phyloP scores from a whole-genome alignment of 2,329 filamentous ascomycete species.

The Fusarium ramigenum region DNA sequence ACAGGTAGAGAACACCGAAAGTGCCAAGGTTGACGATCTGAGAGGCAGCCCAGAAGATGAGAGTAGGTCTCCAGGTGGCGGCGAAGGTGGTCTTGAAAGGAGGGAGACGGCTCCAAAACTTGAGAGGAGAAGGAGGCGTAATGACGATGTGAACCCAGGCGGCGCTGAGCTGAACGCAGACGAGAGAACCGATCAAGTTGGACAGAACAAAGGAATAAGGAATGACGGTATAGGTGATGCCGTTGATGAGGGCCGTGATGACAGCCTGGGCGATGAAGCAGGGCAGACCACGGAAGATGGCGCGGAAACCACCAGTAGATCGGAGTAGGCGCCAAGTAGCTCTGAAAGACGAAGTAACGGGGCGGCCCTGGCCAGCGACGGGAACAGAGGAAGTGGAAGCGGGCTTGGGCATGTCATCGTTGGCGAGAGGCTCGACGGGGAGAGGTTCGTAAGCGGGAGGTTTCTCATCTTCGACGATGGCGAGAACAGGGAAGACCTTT shows the following conservation, averaged over 20 bases:
- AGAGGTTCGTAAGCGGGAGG: slow-evolving; percentile 65
- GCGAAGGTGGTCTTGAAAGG: slow-evolving; percentile 70
- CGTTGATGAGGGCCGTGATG: slow-evolving; percentile 51
- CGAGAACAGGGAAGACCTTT: slow-evolving; percentile 62
- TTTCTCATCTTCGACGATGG: slow-evolving; percentile 67
- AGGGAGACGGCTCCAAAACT: slow-evolving; percentile 76
- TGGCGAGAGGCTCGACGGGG: slow-evolving; percentile 56
- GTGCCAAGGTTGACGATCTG: slow-evolving; percentile 61
- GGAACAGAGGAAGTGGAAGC: slow-evolving; percentile 42
- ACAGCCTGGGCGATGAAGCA: slow-evolving; percentile 56
- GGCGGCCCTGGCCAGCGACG: slow-evolving; percentile 14
- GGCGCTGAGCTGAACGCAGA: slow-evolving; percentile 75
- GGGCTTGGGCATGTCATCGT: slow-evolving; percentile 46
- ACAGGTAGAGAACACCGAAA: slow-evolving; percentile 50
- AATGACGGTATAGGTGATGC: slow-evolving; percentile 57
- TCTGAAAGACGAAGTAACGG: slow-evolving; percentile 61
- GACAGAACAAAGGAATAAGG: slow-evolving; percentile 53
- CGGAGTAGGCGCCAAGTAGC: slow-evolving; percentile 65
- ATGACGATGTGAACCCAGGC: slow-evolving; percentile 90
- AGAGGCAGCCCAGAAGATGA: slow-evolving; percentile 68
- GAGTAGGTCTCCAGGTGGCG: slow-evolving; percentile 74
- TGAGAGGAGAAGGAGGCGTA: slow-evolving; percentile 69
- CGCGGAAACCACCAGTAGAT: slow-evolving; percentile 69
- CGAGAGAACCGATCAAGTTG: slow-evolving; percentile 59
- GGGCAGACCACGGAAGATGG: slow-evolving; percentile 75